These are phyloP conservation scores for Rhinocladiella similis DNA, from an alignment of 2,329 filamentous ascomycete species.

Conservation along the genomic window DNA sequence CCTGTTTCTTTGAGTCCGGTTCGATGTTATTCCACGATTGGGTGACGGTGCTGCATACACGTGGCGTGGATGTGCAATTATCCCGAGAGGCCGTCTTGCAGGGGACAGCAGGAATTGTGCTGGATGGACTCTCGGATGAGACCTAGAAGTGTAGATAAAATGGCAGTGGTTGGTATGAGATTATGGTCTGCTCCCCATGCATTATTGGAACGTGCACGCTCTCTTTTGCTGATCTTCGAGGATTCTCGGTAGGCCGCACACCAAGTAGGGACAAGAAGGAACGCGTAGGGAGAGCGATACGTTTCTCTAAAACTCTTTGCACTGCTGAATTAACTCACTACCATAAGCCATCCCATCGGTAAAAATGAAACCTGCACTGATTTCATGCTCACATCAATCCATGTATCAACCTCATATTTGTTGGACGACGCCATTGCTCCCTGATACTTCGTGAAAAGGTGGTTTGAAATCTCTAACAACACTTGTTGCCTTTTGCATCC, in stretches of 20 bases:
- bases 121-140: background rate
- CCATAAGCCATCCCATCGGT: constrained; percentile 6
- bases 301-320: background rate
- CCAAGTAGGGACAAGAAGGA: no score
- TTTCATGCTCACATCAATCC: constrained; percentile 22
- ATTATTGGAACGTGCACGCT: no score
- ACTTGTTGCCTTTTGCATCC: constrained; percentile 76
- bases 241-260: no score
- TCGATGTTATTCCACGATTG: constrained; percentile 63
- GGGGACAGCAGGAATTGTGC: constrained; percentile 18
- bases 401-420: constrained; percentile 13
- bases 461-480: constrained; percentile 57
- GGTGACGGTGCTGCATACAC: constrained; percentile 56
- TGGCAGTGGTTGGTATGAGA: background rate
- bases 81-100: constrained; percentile 23
- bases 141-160: background rate
- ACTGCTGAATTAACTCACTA: constrained; percentile 1
- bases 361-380: constrained; percentile 9
- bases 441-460: background rate
- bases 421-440: constrained; percentile 21
- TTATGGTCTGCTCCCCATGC: background rate
- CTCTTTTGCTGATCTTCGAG: no score
- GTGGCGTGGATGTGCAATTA: constrained; percentile 53
- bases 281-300: no score
- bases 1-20: constrained; percentile 65